Base-by-base conservation (phyloP, 345 rosid species). In the Boechera retrofracta region DNA sequence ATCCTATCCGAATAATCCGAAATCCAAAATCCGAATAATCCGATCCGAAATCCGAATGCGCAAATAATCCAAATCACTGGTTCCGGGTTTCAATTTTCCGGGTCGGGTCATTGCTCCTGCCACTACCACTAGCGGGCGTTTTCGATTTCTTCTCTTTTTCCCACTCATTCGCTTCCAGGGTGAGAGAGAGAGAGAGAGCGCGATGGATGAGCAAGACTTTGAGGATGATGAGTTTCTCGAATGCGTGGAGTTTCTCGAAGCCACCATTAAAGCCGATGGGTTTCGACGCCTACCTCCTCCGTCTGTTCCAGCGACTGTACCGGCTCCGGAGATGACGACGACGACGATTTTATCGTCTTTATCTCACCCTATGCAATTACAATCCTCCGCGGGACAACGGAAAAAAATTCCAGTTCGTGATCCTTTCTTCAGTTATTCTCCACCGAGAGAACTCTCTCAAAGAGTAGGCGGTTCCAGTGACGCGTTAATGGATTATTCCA, bases 401-500 rank as follows among this genome's bases (percentile, higher is more conserved):
- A 49, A 31, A 1, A 29, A 53, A 1, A 2, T 47, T 18, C 77
- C 39, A 38, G 16, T 26, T 53, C 75, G 26, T 9, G 72, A 29
- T 53, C 74, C 61, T 76, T 42, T 55, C 59, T 1, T 73, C 38
- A 82, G 82, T 82, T 83, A 82, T 79, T 94, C 98, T 52, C 98
- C 98, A 47, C 98, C 98, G 6, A 85, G 96, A 49, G 81, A 73
- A 73, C 89, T 94, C 72, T 87, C 94, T 31, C 98, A 90, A 64
- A 75, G 88, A 75, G 65, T 78, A 7, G 3, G 72, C 24, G 64
- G 38, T 18, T 62, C 52, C 42, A 41, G 4, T 63, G 56, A 41
- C 31, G 77, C 77, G 9, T 32, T 21, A 6, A 0, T 41, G 21
- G 74, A 62, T 35, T 15, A 35, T 36, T 21, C 77, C n/a, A 26